Conservation (phyloP, 1,284 basidiomycete species). For the Ceratobasidium sp. region DNA sequence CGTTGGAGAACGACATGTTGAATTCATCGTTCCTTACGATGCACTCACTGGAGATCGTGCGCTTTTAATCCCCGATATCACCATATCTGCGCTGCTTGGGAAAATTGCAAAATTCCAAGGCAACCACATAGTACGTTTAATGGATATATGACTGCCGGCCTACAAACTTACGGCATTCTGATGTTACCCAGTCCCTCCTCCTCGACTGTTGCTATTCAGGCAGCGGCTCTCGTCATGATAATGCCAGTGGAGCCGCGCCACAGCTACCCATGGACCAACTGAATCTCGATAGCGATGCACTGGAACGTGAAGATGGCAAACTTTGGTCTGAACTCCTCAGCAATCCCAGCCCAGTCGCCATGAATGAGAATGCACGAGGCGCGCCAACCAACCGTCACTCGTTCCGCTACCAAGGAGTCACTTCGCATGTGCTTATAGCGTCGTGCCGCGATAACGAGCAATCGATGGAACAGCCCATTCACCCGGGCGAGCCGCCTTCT, state of each 20-base stretch:
- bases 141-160: too few species aligned
- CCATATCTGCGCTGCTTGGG: conserved; percentile 23
- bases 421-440: conserved; percentile 23
- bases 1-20: background rate
- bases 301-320: background rate
- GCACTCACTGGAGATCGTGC: background rate
- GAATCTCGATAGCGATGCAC: background rate
- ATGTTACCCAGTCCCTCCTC: conserved; percentile 1
- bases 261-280: background rate
- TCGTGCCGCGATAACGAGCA: conserved; percentile 19
- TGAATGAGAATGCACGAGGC: background rate
- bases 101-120: conserved; percentile 20
- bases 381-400: conserved; percentile 12
- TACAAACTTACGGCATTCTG: background rate
- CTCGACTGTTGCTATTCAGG: conserved; percentile 32
- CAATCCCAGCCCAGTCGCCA: background rate
- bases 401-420: conserved; percentile 21
- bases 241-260: background rate
- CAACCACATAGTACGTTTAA: conserved; percentile 23
- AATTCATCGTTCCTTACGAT: conserved; percentile 21
- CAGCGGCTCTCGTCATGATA: conserved; percentile 18
- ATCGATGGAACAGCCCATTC: background rate
- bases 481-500: background rate
- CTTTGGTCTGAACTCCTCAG: conserved; percentile 1
- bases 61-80: conserved; percentile 16